phyloP scores from a whole-genome alignment of 2,329 filamentous ascomycete species.

The Emericellopsis cladophorae region DNA sequence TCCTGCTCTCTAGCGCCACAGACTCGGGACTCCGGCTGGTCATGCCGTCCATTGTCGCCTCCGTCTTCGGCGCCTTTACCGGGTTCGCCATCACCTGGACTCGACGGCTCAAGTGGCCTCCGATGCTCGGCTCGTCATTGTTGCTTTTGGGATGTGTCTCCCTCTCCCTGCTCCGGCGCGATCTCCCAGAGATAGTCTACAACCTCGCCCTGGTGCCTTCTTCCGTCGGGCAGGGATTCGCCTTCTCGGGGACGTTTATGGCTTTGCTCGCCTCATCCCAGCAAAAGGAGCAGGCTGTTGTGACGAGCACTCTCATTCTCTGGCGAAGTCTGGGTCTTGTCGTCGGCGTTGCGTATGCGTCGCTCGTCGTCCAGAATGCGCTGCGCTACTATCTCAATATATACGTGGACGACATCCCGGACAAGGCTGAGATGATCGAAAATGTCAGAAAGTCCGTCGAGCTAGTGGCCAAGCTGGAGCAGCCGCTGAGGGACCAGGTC shows the following conservation, averaged over 20 bases:
- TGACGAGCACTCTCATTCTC: slow-evolving; percentile 56
- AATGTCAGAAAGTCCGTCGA: slow-evolving; percentile 41
- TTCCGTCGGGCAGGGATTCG: slow-evolving; percentile 48
- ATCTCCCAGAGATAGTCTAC: slow-evolving; percentile 38
- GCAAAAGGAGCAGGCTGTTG: slow-evolving; percentile 53
- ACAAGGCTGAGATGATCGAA: slow-evolving; percentile 42
- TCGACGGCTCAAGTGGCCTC: slow-evolving; percentile 45
- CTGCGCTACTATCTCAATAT: slow-evolving; percentile 45
- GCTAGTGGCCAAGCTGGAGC: slow-evolving; percentile 31
- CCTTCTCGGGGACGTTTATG: slow-evolving; percentile 53
- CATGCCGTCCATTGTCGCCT: slow-evolving; percentile 45
- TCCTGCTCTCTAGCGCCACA: slow-evolving; percentile 57
- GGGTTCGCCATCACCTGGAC: slow-evolving; percentile 51
- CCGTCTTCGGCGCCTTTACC: slow-evolving; percentile 39
- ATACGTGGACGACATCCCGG: slow-evolving; percentile 31
- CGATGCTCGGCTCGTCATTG: slow-evolving; percentile 34
- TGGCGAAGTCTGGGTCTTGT: slow-evolving; percentile 63
- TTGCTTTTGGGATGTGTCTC: slow-evolving; percentile 36
- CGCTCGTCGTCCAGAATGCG: slow-evolving; percentile 61
- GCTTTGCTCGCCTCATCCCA: slow-evolving; percentile 45
- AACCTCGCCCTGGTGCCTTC: slow-evolving; percentile 43
- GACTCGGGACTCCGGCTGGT: slow-evolving; percentile 61
- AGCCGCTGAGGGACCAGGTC: slow-evolving; percentile 38
- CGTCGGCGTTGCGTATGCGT: slow-evolving; percentile 59
- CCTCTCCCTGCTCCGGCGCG: slow-evolving; percentile 34